These are phyloP conservation scores for Lentinula sp. DNA, from an alignment of 768 basidiomycete genomes.

Conservation along the genomic window DNA sequence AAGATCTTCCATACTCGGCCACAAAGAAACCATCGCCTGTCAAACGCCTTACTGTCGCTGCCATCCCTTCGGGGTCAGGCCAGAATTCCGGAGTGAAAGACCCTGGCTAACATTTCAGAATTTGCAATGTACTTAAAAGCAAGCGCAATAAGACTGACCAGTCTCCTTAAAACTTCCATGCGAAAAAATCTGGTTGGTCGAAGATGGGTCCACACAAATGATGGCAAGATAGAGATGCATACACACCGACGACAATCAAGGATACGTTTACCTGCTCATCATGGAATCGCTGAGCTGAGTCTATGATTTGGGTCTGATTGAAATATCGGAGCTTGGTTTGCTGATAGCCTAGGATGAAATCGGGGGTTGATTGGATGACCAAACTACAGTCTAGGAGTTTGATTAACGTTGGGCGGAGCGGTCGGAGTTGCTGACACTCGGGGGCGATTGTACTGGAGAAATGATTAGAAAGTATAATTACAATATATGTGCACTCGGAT, in stretches of 20 bases:
- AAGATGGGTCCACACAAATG: neutral
- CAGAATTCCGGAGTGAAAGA: constrained; percentile 28
- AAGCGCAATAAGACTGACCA: constrained; percentile 16
- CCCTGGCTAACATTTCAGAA: constrained; percentile 12
- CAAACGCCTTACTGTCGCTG: constrained; percentile 23
- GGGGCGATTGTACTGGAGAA: too few species aligned
- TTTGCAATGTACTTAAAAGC: neutral
- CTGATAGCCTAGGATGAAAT: constrained; percentile 28
- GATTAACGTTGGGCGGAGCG: too few species aligned
- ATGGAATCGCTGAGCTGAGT: constrained; percentile 28
- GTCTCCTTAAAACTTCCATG: constrained; percentile 31
- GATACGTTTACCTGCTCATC: constrained; percentile 29
- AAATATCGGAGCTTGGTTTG: constrained; percentile 31
- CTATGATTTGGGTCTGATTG: constrained; percentile 27
- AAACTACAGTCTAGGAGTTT: too few species aligned
- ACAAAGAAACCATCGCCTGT: constrained; percentile 33
- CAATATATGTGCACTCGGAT: too few species aligned
- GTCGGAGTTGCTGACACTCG: too few species aligned
- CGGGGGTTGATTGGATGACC: constrained; percentile 11
- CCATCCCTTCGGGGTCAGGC: constrained; percentile 28
- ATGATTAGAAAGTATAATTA: too few species aligned
- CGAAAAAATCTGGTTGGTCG: constrained; percentile 24
- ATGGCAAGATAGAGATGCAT: neutral
- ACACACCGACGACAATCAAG: constrained; percentile 26
- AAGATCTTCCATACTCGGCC: constrained; percentile 30